Conservation (phyloP, 371 early-diverging fungal species). For the Nosema granulosis region DNA sequence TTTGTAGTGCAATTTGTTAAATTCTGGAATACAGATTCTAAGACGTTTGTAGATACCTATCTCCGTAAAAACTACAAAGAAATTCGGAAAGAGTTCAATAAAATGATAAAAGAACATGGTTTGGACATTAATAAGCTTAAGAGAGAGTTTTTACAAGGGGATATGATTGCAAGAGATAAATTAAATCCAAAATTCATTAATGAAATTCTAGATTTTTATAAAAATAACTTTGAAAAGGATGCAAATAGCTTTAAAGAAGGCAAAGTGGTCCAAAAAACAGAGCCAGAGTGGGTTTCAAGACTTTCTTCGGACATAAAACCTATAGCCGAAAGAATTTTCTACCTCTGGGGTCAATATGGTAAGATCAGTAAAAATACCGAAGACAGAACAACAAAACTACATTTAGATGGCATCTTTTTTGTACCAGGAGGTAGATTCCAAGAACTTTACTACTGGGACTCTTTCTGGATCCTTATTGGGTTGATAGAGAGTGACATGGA, state of each 20-base stretch:
- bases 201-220: not conserved
- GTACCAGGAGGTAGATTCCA: constrained; percentile 79
- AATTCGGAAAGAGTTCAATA: not conserved
- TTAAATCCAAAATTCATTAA: not conserved
- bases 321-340: not conserved
- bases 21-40: not conserved
- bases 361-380: not conserved
- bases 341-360: not conserved
- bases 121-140: not conserved
- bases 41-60: not conserved
- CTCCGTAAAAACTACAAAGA: not conserved
- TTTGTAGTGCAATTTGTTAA: not conserved
- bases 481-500: constrained; percentile 70
- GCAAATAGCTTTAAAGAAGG: not conserved
- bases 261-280: not conserved
- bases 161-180: not conserved
- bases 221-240: not conserved
- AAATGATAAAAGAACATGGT: not conserved
- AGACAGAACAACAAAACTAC: not conserved
- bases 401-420: not conserved
- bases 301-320: not conserved
- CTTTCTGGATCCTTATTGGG: constrained; percentile 76
- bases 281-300: not conserved
- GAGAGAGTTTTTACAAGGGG: not conserved
- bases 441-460: constrained; percentile 85